These are phyloP conservation scores for Neocallimastix lanati DNA, from an alignment of 192 early-diverging fungal genomes.

Conservation along the genomic window DNA sequence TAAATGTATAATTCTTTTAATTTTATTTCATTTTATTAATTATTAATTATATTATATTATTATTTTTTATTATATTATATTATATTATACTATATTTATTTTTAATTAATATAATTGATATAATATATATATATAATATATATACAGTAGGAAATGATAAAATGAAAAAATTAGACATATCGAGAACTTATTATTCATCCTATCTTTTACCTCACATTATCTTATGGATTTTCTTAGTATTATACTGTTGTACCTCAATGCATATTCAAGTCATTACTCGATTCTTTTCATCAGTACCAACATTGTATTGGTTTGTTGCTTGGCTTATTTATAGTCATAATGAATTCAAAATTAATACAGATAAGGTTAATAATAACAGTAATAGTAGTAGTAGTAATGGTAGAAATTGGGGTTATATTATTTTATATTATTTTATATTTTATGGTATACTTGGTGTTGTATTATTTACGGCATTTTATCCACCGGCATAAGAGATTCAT, in stretches of 20 bases:
- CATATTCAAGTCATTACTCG: constrained; percentile 82
- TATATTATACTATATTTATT: too few relatives aligned
- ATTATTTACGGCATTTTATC: constrained; percentile 72
- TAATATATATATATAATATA: background rate
- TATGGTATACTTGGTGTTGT: constrained; percentile 61
- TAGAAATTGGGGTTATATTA: constrained; percentile 5
- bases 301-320: constrained; percentile 63
- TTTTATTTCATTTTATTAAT: too few relatives aligned
- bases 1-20: too few relatives aligned
- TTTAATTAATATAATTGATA: too few relatives aligned
- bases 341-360: too few relatives aligned
- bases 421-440: constrained; percentile 47
- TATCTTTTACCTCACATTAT: constrained; percentile 40
- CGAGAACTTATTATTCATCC: constrained; percentile 1
- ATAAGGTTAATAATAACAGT: too few relatives aligned
- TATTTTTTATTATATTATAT: too few relatives aligned
- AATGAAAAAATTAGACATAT: background rate
- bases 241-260: constrained; percentile 48
- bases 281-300: constrained; percentile 62
- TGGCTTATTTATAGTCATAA: constrained; percentile 18
- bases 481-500: constrained; percentile 61
- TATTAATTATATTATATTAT: too few relatives aligned
- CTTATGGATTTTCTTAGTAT: constrained; percentile 43
- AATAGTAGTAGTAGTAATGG: too few relatives aligned
- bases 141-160: background rate